phyloP scores from a whole-genome alignment of 2,329 filamentous ascomycete species.

The Hypoxylon sp. region DNA sequence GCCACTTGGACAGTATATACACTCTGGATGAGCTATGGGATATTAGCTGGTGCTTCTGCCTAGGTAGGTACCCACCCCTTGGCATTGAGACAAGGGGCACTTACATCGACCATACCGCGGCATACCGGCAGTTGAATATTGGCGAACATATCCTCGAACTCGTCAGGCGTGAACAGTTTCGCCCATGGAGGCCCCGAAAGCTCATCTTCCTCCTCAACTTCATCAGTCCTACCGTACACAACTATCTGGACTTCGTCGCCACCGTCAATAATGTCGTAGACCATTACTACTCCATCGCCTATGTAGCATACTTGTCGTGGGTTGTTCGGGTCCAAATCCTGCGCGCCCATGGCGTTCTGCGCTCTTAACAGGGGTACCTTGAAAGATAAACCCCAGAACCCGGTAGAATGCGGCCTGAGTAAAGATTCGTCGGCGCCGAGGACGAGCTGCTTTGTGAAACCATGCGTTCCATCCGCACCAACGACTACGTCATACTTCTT shows the following conservation, averaged over 20 bases:
- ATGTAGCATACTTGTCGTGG: conserved; percentile 51
- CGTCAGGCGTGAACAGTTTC: conserved; percentile 51
- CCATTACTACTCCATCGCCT: conserved; percentile 50
- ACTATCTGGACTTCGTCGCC: conserved; percentile 51
- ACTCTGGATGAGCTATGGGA: conserved; percentile 49
- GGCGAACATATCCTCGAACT: conserved; percentile 52
- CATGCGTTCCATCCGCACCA: conserved; percentile 50
- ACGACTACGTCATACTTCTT: conserved; percentile 53
- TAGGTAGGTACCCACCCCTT: not conserved
- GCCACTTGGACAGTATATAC: conserved; percentile 54
- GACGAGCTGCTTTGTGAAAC: conserved; percentile 48
- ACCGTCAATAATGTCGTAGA: conserved; percentile 47
- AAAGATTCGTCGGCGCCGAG: conserved; percentile 46
- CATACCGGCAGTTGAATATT: conserved; percentile 44
- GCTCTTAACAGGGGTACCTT: conserved; percentile 49
- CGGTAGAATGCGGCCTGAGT: conserved; percentile 43
- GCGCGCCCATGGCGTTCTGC: conserved; percentile 48
- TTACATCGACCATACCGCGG: conserved; percentile 51
- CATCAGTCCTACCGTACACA: conserved; percentile 40
- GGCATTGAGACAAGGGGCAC: conserved; percentile 15
- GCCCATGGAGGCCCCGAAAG: conserved; percentile 45
- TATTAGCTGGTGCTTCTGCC: conserved; percentile 4
- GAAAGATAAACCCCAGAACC: conserved; percentile 51
- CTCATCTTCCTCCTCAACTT: conserved; percentile 25
- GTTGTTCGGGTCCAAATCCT: conserved; percentile 46